Evolutionary conservation across 208 protist species (phyloP), one percentile per base, ranked within the genome.

Genomic region (Wallacemonas sp.): DNA sequence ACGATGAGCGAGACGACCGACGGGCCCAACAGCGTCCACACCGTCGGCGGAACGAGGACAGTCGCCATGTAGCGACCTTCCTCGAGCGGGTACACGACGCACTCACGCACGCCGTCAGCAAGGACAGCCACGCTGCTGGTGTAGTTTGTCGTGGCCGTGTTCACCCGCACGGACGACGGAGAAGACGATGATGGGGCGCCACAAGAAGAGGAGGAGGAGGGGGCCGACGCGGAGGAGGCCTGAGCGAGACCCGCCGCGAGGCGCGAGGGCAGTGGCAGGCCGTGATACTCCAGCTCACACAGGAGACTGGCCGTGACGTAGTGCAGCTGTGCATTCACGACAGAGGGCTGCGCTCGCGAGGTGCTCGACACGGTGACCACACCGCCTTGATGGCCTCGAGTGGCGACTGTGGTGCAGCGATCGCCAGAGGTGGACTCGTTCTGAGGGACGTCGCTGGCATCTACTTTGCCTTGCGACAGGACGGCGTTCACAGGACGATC

Each of bases 1-100:
- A 88, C 23, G 36, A 93, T 44, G 49, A 74, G 39, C 6, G 67
- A 47, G 21, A 80, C 61, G n/a, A 70, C 48, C 0, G 63, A 41
- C 4, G 68, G 61, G 21, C 87, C 87, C 16, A 90, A 44, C 21
- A 66, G 58, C 1, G 65, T 43, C 74, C 78, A 87, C 24, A 85
- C 65, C n/a, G 16, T 0, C 0, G 58, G 48, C 2, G 87, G 87
- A 36, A 88, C 61, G 0, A 47, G 54, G 26, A 86, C 49, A 1
- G 74, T 60, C 1, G 80, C 64, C 19, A 83, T 34, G 55, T 83
- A 90, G 1, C 76, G 69, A 16, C 64, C 68, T 2, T 72, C 72
- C 52, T 93, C 87, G 3, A 93, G 47, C 12, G 87, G 81, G 24
- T 64, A 74, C 5, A 76, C 61, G 19, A 75, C 57, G 62, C 73